Percentiles rank a stretch among this genome's conserved stretches.
Evolutionary conservation across 257 asterid genomes (phyloP).

Genomic region (Anisodus acutangulus): DNA sequence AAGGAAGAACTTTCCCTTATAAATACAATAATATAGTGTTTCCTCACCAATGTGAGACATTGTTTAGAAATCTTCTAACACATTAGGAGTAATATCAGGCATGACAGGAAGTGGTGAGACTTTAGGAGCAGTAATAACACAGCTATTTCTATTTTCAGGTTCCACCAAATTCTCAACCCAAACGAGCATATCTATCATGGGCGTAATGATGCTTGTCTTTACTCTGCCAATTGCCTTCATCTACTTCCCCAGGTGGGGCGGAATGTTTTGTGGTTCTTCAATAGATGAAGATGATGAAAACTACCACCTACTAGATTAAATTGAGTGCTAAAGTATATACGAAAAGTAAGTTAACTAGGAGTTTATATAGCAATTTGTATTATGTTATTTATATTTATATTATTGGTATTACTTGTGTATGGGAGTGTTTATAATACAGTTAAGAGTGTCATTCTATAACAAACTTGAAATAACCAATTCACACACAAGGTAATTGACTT

Average conservation of each 20-base stretch:
- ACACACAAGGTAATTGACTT: too few relatives aligned
- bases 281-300: constrained; percentile 4
- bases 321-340: neutral
- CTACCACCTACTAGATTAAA: constrained; percentile 31
- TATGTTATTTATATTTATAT: too few relatives aligned
- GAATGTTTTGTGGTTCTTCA: constrained; percentile 56
- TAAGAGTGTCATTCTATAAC: too few relatives aligned
- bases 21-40: too few relatives aligned
- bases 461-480: too few relatives aligned
- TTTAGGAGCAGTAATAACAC: constrained; percentile 59
- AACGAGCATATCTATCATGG: constrained; percentile 57
- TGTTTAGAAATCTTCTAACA: too few relatives aligned
- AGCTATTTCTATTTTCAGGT: constrained; percentile 55
- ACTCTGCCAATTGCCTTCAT: constrained; percentile 48
- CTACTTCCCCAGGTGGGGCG: constrained; percentile 59
- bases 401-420: too few relatives aligned
- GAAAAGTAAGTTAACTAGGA: too few relatives aligned
- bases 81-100: constrained; percentile 60
- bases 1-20: too few relatives aligned
- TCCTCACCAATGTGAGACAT: too few relatives aligned
- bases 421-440: too few relatives aligned
- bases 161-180: constrained; percentile 45
- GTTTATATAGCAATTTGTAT: too few relatives aligned
- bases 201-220: constrained; percentile 51
- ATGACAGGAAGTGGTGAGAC: constrained; percentile 71